phyloP scores from a whole-genome alignment of 306 rosid genomes.

The Albizia julibrissin region DNA sequence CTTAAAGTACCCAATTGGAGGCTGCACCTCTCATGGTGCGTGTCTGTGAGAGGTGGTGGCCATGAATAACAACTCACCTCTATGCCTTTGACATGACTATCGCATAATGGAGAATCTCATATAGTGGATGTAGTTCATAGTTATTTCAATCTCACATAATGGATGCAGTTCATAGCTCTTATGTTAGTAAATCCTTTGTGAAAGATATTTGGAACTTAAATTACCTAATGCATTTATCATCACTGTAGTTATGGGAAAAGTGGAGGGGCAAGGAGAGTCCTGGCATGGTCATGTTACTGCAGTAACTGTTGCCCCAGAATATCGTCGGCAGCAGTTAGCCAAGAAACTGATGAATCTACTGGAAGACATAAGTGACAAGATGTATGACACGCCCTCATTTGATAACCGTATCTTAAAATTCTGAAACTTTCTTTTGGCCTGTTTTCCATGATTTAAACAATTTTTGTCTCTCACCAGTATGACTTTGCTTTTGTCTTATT shows the following conservation, averaged over 20 bases:
- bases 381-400: conserved; percentile 49
- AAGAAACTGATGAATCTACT: conserved; percentile 95
- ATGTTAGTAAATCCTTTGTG: background rate
- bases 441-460: background rate
- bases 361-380: conserved; percentile 87
- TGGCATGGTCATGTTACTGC: conserved; percentile 99
- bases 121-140: background rate
- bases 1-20: background rate
- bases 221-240: background rate
- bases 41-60: background rate
- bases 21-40: background rate
- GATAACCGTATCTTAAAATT: conserved; percentile 1
- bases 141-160: background rate
- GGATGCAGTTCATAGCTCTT: background rate
- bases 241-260: conserved; percentile 94
- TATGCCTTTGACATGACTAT: background rate
- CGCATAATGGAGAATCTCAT: background rate
- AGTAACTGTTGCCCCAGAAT: conserved; percentile 88
- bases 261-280: conserved; percentile 98
- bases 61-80: background rate
- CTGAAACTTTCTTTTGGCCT: background rate
- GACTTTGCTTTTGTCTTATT: background rate
- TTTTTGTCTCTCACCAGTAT: conserved; percentile 16
- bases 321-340: conserved; percentile 93
- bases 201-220: background rate